Evolutionary conservation across 305 asterid species (phyloP).

Genomic region (Ilex paraguariensis): DNA sequence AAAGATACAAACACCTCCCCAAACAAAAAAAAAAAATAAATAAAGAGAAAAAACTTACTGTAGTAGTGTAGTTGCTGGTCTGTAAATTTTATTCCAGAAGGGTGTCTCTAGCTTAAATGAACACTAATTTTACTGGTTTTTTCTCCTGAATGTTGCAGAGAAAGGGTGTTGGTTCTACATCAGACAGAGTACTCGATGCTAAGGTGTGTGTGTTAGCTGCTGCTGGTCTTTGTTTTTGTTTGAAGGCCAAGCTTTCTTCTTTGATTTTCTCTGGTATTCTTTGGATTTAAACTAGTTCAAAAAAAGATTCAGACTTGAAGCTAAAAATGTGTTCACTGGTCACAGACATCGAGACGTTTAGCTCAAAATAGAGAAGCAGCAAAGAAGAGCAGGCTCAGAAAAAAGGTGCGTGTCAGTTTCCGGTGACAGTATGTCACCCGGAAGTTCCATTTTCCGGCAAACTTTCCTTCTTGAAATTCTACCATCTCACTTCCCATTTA

Average conservation of each 20-base stretch:
- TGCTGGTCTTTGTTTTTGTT: neutral
- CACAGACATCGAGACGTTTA: slow-evolving; percentile 91
- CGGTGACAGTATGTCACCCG: too few species aligned
- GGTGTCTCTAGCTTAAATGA: too few species aligned
- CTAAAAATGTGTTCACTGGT: slow-evolving; percentile 8
- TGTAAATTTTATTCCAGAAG: too few species aligned
- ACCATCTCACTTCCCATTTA: too few species aligned
- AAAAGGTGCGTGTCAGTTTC: slow-evolving; percentile 47
- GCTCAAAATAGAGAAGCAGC: slow-evolving; percentile 99
- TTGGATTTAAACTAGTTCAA: too few species aligned
- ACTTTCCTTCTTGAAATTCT: too few species aligned
- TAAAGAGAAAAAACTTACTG: too few species aligned
- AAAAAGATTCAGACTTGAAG: slow-evolving; percentile 13
- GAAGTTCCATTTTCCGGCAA: neutral
- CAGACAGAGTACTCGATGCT: slow-evolving; percentile 68
- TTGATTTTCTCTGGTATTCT: neutral
- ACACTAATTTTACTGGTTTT: too few species aligned
- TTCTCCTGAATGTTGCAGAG: slow-evolving; percentile 42
- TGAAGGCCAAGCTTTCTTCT: neutral
- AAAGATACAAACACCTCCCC: too few species aligned
- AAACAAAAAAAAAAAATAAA: too few species aligned
- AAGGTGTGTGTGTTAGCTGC: slow-evolving; percentile 38
- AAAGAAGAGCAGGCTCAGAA: slow-evolving; percentile 88
- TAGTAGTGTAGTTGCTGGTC: too few species aligned
- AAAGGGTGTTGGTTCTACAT: slow-evolving; percentile 60